Percentiles rank a stretch among this genome's conserved stretches.
Evolutionary conservation across 1,284 basidiomycete genomes (phyloP).

Genomic region (Leccinum pachyderme): DNA sequence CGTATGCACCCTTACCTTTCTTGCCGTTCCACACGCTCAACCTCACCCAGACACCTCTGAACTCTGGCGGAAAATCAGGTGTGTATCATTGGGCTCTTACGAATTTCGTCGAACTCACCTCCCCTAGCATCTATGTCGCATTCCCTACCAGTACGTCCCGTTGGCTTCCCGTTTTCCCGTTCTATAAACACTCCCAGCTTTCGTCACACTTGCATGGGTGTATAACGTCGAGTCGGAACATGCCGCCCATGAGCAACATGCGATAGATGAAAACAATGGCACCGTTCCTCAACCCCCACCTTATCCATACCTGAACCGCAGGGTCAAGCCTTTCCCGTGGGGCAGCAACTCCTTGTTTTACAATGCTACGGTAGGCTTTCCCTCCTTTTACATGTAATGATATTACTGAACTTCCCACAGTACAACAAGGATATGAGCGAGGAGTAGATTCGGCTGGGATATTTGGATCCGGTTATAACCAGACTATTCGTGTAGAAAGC

Average conservation of each 20-base stretch:
- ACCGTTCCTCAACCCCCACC: constrained; percentile 66
- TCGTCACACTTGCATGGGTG: constrained; percentile 65
- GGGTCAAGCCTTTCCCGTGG: constrained; percentile 80
- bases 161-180: constrained; percentile 5
- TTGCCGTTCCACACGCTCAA: constrained; percentile 12
- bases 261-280: constrained; percentile 75
- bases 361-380: constrained; percentile 60
- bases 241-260: constrained; percentile 65
- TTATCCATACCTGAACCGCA: constrained; percentile 76
- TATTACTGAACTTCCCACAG: constrained; percentile 7
- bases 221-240: constrained; percentile 78
- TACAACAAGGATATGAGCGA: constrained; percentile 62
- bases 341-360: constrained; percentile 79
- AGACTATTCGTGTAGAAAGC: background rate
- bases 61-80: constrained; percentile 85
- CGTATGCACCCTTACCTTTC: constrained; percentile 37
- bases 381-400: background rate
- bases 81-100: constrained; percentile 30
- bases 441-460: constrained; percentile 25
- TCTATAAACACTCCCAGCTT: constrained; percentile 43
- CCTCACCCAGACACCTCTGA: constrained; percentile 61
- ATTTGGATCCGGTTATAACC: background rate
- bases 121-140: constrained; percentile 68
- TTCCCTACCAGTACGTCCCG: constrained; percentile 62
- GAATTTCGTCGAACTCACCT: background rate